A percentile compares a stretch with the other conserved stretches of the same genome.
phyloP scores from a whole-genome alignment of 257 asterid genomes.

The Solanum peruvianum region DNA sequence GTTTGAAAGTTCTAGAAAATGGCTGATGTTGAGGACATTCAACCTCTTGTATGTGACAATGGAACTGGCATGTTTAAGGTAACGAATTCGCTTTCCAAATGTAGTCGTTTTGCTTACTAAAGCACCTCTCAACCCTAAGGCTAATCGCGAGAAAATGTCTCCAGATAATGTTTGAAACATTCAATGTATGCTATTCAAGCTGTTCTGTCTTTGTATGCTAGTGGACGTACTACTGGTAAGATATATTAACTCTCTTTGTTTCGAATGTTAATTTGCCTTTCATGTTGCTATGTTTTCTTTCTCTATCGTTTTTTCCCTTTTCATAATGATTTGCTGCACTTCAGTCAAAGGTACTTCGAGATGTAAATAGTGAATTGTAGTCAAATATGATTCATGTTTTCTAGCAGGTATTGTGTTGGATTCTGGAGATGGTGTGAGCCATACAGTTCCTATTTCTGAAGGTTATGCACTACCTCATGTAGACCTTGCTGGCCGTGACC shows the following conservation, averaged over 20 bases:
- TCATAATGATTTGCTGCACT: no score
- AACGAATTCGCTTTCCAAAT: not conserved
- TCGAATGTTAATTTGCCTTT: not conserved
- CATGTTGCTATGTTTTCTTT: not conserved
- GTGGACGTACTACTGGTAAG: conserved; percentile 18
- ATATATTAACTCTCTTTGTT: not conserved
- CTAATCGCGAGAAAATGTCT: conserved; percentile 57
- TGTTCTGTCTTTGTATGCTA: conserved; percentile 15
- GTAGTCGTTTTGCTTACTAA: conserved; percentile 24
- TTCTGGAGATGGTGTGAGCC: conserved; percentile 21
- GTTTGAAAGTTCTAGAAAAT: not conserved
- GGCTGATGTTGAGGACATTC: not conserved
- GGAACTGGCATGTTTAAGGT: conserved; percentile 22
- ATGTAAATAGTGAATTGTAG: not conserved
- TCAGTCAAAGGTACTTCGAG: not conserved
- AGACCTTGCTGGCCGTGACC: conserved; percentile 16
- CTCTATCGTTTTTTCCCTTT: not conserved
- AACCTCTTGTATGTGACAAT: conserved; percentile 18
- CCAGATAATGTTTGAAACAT: conserved; percentile 4
- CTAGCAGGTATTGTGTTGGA: conserved; percentile 12
- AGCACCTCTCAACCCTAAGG: conserved; percentile 63
- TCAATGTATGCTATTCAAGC: conserved; percentile 1
- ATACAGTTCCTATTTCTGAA: conserved; percentile 17
- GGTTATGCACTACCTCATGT: conserved; percentile 21
- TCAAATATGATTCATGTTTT: not conserved